phyloP scores from a whole-genome alignment of 192 early-diverging fungal species.

The Coemansia sp. region DNA sequence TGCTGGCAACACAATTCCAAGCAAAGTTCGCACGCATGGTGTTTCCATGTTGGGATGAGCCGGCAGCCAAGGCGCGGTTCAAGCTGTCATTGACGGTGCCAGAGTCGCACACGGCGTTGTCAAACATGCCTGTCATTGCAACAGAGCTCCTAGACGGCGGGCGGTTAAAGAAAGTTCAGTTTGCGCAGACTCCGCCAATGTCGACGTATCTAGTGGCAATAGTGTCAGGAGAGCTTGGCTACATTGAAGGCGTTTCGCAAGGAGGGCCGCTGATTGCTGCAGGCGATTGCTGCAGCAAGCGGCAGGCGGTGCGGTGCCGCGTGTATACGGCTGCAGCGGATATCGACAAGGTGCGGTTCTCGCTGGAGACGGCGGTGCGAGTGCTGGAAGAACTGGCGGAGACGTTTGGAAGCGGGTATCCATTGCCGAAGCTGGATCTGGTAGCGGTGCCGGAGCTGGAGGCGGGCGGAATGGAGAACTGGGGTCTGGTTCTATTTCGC shows the following conservation, averaged over 20 bases:
- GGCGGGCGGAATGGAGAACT: conserved; percentile 88
- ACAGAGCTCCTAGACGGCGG: not conserved
- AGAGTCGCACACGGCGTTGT: conserved; percentile 61
- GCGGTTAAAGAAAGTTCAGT: conserved; percentile 58
- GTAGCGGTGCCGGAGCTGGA: conserved; percentile 82
- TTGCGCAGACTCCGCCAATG: conserved; percentile 77
- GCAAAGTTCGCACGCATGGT: conserved; percentile 68
- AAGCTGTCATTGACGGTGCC: conserved; percentile 67
- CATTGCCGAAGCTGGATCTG: conserved; percentile 72
- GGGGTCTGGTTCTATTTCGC: conserved; percentile 81
- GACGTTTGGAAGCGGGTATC: conserved; percentile 68
- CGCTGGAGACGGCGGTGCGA: conserved; percentile 65
- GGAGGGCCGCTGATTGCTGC: conserved; percentile 7
- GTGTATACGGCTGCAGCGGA: conserved; percentile 70
- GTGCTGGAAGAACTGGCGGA: conserved; percentile 73
- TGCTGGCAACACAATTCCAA: conserved; percentile 83
- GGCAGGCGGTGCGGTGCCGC: conserved; percentile 56
- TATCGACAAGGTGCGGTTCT: conserved; percentile 67
- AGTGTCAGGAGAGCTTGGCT: conserved; percentile 77
- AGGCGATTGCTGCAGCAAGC: conserved; percentile 3
- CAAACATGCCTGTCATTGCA: conserved; percentile 69
- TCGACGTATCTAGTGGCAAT: conserved; percentile 80
- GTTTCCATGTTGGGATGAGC: conserved; percentile 84
- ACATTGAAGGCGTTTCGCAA: conserved; percentile 62
- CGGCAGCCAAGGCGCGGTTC: conserved; percentile 77